Base-by-base conservation (phyloP, 2,329 filamentous ascomycete species). In the Trichophaea hybrida region DNA sequence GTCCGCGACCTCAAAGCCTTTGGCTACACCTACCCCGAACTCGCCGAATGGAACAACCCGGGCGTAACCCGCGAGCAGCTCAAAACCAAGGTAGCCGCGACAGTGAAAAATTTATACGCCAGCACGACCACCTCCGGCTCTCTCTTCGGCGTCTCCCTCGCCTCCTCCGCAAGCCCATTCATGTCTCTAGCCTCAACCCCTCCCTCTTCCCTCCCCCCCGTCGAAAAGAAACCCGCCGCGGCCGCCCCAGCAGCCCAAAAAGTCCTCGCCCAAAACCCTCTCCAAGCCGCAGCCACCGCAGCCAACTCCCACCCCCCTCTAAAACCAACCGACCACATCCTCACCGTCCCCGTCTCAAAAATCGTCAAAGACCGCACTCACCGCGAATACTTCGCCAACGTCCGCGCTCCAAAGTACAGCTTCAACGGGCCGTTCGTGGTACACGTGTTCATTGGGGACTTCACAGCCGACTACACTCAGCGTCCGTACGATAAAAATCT, bases 1-100 rank as follows among this genome's bases (percentile, higher is more conserved):
- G 76, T 81, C 10, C 78, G 83, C 34, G 75, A 78, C 44, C 37
- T 53, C 32, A 75, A 76, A 32, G 74, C 73, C 1, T 85, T 93
- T 70, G 83, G 83, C 12, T 93, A 93, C 70, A 82, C 81, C 0
- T 94, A 94, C 69, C 76, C 81, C 0, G 87, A 91, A 65, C 78
- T 82, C 35, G 66, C 74, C 13, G 72, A 73, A 59, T 74, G 73
- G 69, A 56, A 72, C 31, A 12, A 32, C 12, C 48, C n/a, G 4
- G 31, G 31, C 31, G 6, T 63, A 72, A 68, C 58, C 58, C 69
- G 33, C 69, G 68, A 61, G 71, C 72, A 69, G 70, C 68, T 71
- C 65, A 61, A 58, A 43, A 68, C 71, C 0, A 72, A 77, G 5
- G 75, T 82, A 33, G 73, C 74, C 49, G 71, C 71, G 1, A 70